A percentile compares a stretch with the other conserved stretches of the same genome.
These are phyloP conservation scores for Euphorbia tirucalli DNA, from an alignment of 345 rosid species.

Conservation along the genomic window DNA sequence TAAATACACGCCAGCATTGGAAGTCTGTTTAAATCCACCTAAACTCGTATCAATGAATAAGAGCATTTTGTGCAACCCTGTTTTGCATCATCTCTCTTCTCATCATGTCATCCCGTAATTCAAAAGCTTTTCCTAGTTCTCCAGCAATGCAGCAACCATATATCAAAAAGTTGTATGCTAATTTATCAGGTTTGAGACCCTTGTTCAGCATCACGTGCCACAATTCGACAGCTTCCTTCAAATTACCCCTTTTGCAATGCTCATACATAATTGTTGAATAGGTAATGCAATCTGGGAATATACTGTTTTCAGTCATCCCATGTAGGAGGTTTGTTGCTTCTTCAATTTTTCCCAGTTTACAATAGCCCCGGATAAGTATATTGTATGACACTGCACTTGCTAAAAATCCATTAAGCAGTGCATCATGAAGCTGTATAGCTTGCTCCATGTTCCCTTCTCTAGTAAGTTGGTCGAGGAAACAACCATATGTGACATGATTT, in stretches of 20 bases:
- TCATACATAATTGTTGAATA: constrained; percentile 78
- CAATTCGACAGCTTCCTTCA: constrained; percentile 55
- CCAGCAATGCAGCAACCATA: constrained; percentile 67
- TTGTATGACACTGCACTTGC: constrained; percentile 72
- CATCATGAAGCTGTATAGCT: constrained; percentile 67
- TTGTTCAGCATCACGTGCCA: constrained; percentile 69
- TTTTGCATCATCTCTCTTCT: constrained; percentile 50
- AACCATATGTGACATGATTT: constrained; percentile 75
- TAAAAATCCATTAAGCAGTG: constrained; percentile 55
- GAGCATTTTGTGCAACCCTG: constrained; percentile 16
- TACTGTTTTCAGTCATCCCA: constrained; percentile 53
- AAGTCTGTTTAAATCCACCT: no score
- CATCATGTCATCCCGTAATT: constrained; percentile 67
- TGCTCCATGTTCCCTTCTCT: constrained; percentile 61
- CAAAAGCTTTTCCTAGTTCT: constrained; percentile 52
- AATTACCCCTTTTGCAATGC: constrained; percentile 50
- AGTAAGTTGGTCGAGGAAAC: constrained; percentile 71
- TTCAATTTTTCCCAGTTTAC: constrained; percentile 63
- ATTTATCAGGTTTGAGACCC: constrained; percentile 65
- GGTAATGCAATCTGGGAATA: constrained; percentile 78
- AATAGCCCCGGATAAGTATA: constrained; percentile 71
- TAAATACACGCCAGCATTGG: no score
- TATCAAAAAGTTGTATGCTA: constrained; percentile 68
- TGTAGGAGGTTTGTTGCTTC: constrained; percentile 57
- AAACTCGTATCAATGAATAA: constrained; percentile 17